These are phyloP conservation scores for Lachnellula hyalina DNA, from an alignment of 2,329 filamentous ascomycete species.

Conservation along the genomic window DNA sequence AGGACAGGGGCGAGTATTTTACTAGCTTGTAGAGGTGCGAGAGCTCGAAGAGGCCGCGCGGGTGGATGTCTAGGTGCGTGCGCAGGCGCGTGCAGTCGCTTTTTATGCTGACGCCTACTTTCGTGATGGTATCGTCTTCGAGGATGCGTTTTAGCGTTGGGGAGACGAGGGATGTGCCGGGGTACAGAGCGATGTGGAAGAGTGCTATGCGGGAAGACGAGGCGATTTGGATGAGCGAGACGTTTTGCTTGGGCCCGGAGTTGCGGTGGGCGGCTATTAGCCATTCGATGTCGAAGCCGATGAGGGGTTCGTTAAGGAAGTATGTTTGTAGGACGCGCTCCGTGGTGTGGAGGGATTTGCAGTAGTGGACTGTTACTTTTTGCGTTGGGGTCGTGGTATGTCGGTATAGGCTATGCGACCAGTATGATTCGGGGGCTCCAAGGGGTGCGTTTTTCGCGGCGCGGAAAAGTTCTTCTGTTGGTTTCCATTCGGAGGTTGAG, in stretches of 20 bases:
- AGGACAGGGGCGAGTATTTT: conserved; percentile 51
- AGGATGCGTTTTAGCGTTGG: conserved; percentile 67
- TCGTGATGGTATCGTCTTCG: conserved; percentile 63
- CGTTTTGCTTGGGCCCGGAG: conserved; percentile 56
- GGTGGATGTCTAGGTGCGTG: conserved; percentile 59
- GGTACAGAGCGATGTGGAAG: conserved; percentile 71
- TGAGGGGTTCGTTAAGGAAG: conserved; percentile 62
- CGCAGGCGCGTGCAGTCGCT: conserved; percentile 65
- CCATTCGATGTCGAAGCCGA: conserved; percentile 96
- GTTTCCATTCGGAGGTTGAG: conserved; percentile 41
- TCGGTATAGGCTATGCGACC: conserved; percentile 65
- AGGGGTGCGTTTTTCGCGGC: conserved; percentile 43
- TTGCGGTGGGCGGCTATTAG: conserved; percentile 43
- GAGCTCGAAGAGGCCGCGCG: conserved; percentile 69
- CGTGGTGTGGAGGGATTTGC: conserved; percentile 59
- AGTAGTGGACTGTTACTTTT: conserved; percentile 71
- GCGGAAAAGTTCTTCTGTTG: conserved; percentile 41
- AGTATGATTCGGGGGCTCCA: conserved; percentile 50
- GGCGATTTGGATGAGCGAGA: conserved; percentile 80
- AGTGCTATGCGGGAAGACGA: conserved; percentile 70
- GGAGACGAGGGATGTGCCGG: conserved; percentile 51
- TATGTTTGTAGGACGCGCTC: conserved; percentile 59
- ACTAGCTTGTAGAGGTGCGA: conserved; percentile 78
- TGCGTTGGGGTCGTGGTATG: conserved; percentile 18
- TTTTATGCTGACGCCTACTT: conserved; percentile 71